phyloP scores from a whole-genome alignment of 2,329 filamentous ascomycete genomes.

The Xylaria sp. region DNA sequence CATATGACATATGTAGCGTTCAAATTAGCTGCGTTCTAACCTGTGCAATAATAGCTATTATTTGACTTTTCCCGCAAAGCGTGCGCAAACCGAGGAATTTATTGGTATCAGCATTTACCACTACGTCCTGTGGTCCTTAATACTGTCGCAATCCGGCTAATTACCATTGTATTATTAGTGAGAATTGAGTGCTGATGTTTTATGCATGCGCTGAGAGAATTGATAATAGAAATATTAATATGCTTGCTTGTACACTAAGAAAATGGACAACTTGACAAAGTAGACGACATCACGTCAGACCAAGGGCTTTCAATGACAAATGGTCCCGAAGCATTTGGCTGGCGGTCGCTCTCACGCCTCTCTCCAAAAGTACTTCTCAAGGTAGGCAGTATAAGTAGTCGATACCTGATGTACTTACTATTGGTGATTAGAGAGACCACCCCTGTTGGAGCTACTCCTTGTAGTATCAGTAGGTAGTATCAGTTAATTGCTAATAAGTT shows the following conservation, averaged over 20 bases:
- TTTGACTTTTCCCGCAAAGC: neutral
- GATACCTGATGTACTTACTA: slow-evolving; percentile 6
- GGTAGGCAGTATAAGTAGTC: neutral
- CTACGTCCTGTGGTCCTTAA: neutral
- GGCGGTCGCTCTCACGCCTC: neutral
- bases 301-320: slow-evolving; percentile 9
- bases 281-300: slow-evolving; percentile 21
- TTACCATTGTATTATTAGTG: neutral
- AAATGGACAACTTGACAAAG: neutral
- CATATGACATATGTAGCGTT: neutral
- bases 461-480: slow-evolving; percentile 22
- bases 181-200: neutral
- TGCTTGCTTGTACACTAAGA: neutral
- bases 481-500: neutral
- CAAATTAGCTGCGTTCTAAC: neutral
- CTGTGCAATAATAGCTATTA: neutral
- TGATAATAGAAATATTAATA: neutral
- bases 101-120: neutral
- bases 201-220: neutral
- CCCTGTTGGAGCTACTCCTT: slow-evolving; percentile 6
- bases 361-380: slow-evolving; percentile 1
- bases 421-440: neutral
- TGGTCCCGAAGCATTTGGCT: slow-evolving; percentile 1
- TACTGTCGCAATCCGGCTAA: neutral
- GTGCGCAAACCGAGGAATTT: slow-evolving; percentile 1